Conservation (phyloP, 768 basidiomycete genomes). For the Amanita pseudoporphyria region DNA sequence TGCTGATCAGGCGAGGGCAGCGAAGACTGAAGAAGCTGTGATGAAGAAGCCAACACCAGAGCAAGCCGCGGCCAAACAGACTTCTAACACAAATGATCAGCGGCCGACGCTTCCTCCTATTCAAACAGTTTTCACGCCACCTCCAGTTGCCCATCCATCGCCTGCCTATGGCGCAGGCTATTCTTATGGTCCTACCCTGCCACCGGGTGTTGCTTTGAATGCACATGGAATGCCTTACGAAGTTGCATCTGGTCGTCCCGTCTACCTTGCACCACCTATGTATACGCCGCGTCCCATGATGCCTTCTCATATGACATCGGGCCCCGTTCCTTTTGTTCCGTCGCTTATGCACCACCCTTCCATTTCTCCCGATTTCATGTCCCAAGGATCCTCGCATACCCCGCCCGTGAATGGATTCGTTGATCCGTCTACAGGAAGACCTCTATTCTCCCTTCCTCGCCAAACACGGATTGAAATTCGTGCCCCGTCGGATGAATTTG, state of each 20-base stretch:
- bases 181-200: conserved; percentile 47
- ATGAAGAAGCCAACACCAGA: conserved; percentile 26
- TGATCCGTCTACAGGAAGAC: conserved; percentile 54
- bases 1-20: conserved; percentile 26
- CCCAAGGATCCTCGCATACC: conserved; percentile 42
- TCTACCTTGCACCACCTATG: conserved; percentile 57
- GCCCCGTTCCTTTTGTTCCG: conserved; percentile 42
- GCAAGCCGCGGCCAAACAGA: conserved; percentile 4
- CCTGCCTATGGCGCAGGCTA: conserved; percentile 66
- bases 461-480: conserved; percentile 71
- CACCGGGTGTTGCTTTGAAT: conserved; percentile 65
- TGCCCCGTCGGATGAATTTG: conserved; percentile 35
- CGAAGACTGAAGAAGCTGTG: conserved; percentile 40
- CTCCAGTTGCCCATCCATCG: conserved; percentile 33
- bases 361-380: conserved; percentile 54
- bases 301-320: conserved; percentile 41
- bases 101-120: conserved; percentile 29
- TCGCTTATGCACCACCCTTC: conserved; percentile 56
- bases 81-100: conserved; percentile 14
- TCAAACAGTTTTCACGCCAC: conserved; percentile 33
- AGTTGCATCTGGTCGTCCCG: conserved; percentile 70
- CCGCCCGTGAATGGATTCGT: conserved; percentile 56
- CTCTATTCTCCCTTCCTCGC: conserved; percentile 69
- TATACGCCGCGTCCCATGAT: conserved; percentile 62
- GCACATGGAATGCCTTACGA: conserved; percentile 78